phyloP scores from a whole-genome alignment of 352 stramenopile genomes.

The Pythium graminicola region DNA sequence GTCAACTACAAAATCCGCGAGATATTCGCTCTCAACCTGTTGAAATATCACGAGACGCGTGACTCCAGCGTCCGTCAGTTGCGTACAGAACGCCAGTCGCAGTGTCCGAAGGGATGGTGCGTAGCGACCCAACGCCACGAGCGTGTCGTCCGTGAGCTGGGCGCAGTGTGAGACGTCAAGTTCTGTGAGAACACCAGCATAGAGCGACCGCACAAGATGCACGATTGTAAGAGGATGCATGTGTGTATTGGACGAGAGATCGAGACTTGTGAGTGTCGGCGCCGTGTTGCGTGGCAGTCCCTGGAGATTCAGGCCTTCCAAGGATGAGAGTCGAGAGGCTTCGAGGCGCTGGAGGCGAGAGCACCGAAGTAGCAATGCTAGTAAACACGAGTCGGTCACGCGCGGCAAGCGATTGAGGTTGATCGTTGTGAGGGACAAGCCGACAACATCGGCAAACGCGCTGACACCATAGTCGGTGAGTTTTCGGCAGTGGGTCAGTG shows the following conservation, averaged over 20 bases:
- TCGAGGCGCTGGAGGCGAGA: constrained; percentile 21
- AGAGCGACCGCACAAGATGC: constrained; percentile 36
- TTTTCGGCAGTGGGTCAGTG: constrained; percentile 39
- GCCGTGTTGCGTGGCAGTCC: constrained; percentile 30
- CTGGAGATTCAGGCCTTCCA: constrained; percentile 58
- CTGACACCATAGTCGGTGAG: constrained; percentile 67
- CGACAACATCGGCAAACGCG: constrained; percentile 39
- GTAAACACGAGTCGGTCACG: constrained; percentile 49
- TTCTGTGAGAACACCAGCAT: constrained; percentile 24
- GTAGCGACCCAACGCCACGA: constrained; percentile 37
- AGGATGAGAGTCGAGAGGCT: constrained; percentile 28
- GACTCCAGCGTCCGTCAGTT: constrained; percentile 49
- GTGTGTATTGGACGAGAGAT: constrained; percentile 27
- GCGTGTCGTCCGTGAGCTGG: constrained; percentile 46
- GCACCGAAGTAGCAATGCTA: constrained; percentile 50
- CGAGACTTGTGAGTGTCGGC: constrained; percentile 26
- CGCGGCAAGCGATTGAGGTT: constrained; percentile 51
- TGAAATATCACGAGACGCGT: constrained; percentile 36
- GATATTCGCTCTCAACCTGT: constrained; percentile 17
- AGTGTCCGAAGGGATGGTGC: constrained; percentile 36
- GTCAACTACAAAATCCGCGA: constrained; percentile 25
- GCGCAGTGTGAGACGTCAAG: constrained; percentile 53
- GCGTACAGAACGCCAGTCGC: constrained; percentile 44
- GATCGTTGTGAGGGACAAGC: constrained; percentile 30
- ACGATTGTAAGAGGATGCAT: constrained; percentile 40